phyloP scores from a whole-genome alignment of 345 rosid species.

The Aquilaria sinensis region DNA sequence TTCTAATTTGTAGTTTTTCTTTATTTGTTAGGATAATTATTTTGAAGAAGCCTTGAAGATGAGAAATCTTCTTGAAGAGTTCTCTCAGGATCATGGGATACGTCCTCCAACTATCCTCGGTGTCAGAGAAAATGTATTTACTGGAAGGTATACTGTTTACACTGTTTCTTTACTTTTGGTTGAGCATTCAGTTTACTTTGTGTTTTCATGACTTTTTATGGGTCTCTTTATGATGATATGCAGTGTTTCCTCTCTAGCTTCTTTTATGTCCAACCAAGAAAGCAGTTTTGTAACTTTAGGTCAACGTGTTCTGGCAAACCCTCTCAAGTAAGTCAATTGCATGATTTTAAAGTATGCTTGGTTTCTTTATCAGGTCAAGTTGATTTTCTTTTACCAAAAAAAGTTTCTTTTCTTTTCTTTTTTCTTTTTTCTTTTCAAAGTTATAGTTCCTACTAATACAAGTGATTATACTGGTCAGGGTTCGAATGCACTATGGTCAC shows the following conservation, averaged over 20 bases:
- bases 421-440: too few species aligned
- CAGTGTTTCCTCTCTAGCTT: slow-evolving; percentile 98
- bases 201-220: slow-evolving; percentile 3
- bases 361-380: background rate
- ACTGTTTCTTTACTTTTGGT: slow-evolving; percentile 7
- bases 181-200: background rate
- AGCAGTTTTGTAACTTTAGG: slow-evolving; percentile 92
- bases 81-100: slow-evolving; percentile 74
- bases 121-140: slow-evolving; percentile 93
- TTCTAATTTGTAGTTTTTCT: background rate
- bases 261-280: slow-evolving; percentile 96
- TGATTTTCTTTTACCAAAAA: slow-evolving; percentile 5
- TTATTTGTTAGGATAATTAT: slow-evolving; percentile 68
- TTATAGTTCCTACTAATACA: slow-evolving; percentile 6
- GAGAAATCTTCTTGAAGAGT: slow-evolving; percentile 97
- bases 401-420: slow-evolving; percentile 6
- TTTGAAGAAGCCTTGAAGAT: slow-evolving; percentile 98
- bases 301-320: slow-evolving; percentile 93
- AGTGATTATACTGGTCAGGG: slow-evolving; percentile 35
- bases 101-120: slow-evolving; percentile 97
- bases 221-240: slow-evolving; percentile 18
- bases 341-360: background rate
- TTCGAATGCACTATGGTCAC: slow-evolving; percentile 99
- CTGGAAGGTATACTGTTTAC: slow-evolving; percentile 62
- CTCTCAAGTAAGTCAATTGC: slow-evolving; percentile 67